Evolutionary conservation across 2,329 filamentous ascomycete species (phyloP).

Genomic region (Ampelomyces quisqualis): DNA sequence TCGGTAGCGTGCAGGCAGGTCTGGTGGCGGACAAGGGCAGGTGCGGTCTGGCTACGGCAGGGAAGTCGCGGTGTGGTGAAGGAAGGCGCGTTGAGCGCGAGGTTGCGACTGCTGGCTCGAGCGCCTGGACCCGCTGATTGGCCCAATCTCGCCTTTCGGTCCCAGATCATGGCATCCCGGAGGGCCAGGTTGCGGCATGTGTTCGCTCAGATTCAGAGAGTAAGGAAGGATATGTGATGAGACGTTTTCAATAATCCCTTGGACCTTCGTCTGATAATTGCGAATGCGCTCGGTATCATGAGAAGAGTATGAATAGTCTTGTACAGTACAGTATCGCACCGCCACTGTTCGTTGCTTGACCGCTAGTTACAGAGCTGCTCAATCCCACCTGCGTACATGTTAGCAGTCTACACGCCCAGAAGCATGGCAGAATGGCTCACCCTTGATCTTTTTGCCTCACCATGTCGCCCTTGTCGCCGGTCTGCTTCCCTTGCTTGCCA

Average conservation of each 20-base stretch:
- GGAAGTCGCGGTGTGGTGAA: constrained; percentile 38
- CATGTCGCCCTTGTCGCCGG: constrained; percentile 64
- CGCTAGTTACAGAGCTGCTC: constrained; percentile 4
- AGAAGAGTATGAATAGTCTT: not conserved
- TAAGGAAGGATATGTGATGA: no score
- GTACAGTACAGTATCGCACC: not conserved
- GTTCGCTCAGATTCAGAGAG: no score
- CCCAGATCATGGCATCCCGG: no score
- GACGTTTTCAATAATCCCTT: no score
- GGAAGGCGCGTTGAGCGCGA: constrained; percentile 36
- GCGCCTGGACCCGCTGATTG: constrained; percentile 1
- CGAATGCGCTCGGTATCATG: no score
- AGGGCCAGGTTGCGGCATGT: no score
- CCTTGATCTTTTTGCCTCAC: constrained; percentile 76
- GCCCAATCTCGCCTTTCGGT: not conserved
- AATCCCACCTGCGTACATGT: constrained; percentile 25
- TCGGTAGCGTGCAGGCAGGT: constrained; percentile 16
- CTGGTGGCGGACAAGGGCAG: constrained; percentile 18
- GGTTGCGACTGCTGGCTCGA: constrained; percentile 18
- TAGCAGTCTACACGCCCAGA: no score
- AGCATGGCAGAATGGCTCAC: constrained; percentile 54
- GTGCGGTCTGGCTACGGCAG: constrained; percentile 20
- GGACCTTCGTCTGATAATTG: no score
- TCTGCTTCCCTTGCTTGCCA: constrained; percentile 75
- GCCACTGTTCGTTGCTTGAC: not conserved